Evolutionary conservation across 345 rosid species (phyloP).

Genomic region (Gossypium sturtianum): DNA sequence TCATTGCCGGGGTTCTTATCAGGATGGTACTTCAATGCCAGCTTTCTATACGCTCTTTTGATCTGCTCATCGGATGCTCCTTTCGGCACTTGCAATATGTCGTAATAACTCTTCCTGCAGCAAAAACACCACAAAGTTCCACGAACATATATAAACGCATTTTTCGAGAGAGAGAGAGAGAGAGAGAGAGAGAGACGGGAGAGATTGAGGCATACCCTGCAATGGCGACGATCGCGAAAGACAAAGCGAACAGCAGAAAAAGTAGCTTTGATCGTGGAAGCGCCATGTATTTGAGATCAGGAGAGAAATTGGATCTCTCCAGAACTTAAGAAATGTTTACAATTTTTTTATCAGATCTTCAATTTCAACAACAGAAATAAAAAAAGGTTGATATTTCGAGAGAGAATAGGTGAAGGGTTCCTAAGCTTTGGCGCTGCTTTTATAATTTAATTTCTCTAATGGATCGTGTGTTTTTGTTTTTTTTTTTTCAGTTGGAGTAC

Average conservation of each 20-base stretch:
- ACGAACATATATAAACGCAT: neutral
- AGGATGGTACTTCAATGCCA: slow-evolving; percentile 97
- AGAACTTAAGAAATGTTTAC: neutral
- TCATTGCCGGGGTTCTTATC: slow-evolving; percentile 96
- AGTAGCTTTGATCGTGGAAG: slow-evolving; percentile 34
- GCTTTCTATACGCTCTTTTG: slow-evolving; percentile 93
- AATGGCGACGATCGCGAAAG: slow-evolving; percentile 38
- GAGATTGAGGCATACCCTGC: slow-evolving; percentile 46
- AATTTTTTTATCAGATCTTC: neutral
- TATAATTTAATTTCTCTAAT: no score
- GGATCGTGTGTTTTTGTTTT: no score
- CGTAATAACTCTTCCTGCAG: slow-evolving; percentile 89
- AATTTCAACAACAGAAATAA: neutral
- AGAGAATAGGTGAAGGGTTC: neutral
- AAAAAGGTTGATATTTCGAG: neutral
- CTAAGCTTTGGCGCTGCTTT: neutral
- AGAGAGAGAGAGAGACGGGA: neutral
- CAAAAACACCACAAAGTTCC: neutral
- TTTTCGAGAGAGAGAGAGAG: neutral
- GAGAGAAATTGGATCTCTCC: slow-evolving; percentile 46
- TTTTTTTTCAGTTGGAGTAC: no score
- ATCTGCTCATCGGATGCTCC: slow-evolving; percentile 97
- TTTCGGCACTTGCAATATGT: slow-evolving; percentile 79
- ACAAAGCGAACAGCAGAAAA: slow-evolving; percentile 46
- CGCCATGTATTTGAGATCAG: slow-evolving; percentile 47